Evolutionary conservation across 371 early-diverging fungal species (phyloP), one percentile per base, ranked within the genome.

Genomic region (Mucor plumbeus): DNA sequence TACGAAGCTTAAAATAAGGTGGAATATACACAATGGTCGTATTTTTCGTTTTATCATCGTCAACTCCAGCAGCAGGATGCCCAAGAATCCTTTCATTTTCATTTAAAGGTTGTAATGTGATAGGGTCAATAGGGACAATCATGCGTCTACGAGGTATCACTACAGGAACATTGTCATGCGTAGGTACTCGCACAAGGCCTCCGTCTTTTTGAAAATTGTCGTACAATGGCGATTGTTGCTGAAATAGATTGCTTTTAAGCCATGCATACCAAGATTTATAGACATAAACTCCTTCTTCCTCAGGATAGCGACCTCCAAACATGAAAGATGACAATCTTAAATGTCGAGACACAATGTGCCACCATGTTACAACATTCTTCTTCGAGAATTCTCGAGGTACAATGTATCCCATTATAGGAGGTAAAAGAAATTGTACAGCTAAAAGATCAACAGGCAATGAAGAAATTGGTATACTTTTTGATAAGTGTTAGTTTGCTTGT

Each of bases 311-410:
- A 31, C 81, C 85, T 13, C 92, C 93, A 70, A 94, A 87, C 80
- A 96, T 81, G 65, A 92, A 94, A 19, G 89, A 85, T 6, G 90
- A 84, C 47, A 96, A 70, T 1, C 92, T 86, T 56, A 92, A 73
- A 11, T 60, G 55, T 9, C 75, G 69, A 4, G 95, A 88, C 0
- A 85, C 80, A 41, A 81, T 61, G 39, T 78, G 76, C 89, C 91
- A 93, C 90, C 92, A 91, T 21, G 61, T 68, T 10, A 67, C 69
- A 35, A 92, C 78, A n/a, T 76, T 55, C 33, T 67, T 71, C 40
- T 72, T 70, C 56, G 87, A 81, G 0, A 83, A 36, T 13, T 68
- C 68, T 43, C 77, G 74, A 33, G 90, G 88, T 7, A 82, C 70
- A 17, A 89, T 63, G 73, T 77, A 80, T 7, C 65, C 65, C 26